phyloP scores from a whole-genome alignment of 1,284 basidiomycete species.

The Ganoderma sinense region DNA sequence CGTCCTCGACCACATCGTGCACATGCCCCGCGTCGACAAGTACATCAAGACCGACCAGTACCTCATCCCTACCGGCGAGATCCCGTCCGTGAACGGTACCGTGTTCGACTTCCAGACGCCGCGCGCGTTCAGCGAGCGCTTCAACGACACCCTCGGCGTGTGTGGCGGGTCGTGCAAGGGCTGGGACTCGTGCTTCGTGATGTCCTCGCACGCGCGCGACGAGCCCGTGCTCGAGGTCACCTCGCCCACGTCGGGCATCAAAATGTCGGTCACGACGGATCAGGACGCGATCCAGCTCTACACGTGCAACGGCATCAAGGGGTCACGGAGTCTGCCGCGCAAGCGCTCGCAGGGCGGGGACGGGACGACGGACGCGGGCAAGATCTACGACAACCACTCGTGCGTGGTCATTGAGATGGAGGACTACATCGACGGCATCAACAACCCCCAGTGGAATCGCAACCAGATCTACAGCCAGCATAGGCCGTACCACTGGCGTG shows the following conservation, averaged over 20 bases:
- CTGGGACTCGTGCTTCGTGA: slow-evolving; percentile 7
- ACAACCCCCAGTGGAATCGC: slow-evolving; percentile 18
- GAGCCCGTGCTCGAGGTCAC: slow-evolving; percentile 1
- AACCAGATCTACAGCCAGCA: slow-evolving; percentile 7
- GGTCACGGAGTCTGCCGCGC: slow-evolving; percentile 48
- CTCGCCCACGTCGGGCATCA: slow-evolving; percentile 20
- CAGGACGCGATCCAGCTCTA: slow-evolving; percentile 60
- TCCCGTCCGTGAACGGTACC: slow-evolving; percentile 49
- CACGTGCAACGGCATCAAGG: slow-evolving; percentile 41
- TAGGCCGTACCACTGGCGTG: slow-evolving; percentile 10
- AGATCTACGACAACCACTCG: slow-evolving; percentile 48
- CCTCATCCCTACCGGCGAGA: slow-evolving; percentile 57
- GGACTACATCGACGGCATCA: slow-evolving; percentile 18
- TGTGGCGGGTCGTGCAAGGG: neutral
- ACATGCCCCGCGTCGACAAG: slow-evolving; percentile 47
- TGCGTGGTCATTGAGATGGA: slow-evolving; percentile 58
- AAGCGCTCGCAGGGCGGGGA: slow-evolving; percentile 61
- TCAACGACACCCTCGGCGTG: slow-evolving; percentile 47
- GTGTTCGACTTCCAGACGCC: slow-evolving; percentile 55
- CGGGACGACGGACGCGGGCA: slow-evolving; percentile 30
- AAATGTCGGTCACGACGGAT: slow-evolving; percentile 54
- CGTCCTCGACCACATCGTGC: slow-evolving; percentile 53
- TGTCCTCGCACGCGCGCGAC: neutral
- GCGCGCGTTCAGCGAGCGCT: slow-evolving; percentile 48
- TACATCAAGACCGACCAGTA: slow-evolving; percentile 54